Conservation (phyloP, 2,329 filamentous ascomycete genomes). For the Diplodia scrobiculata region DNA sequence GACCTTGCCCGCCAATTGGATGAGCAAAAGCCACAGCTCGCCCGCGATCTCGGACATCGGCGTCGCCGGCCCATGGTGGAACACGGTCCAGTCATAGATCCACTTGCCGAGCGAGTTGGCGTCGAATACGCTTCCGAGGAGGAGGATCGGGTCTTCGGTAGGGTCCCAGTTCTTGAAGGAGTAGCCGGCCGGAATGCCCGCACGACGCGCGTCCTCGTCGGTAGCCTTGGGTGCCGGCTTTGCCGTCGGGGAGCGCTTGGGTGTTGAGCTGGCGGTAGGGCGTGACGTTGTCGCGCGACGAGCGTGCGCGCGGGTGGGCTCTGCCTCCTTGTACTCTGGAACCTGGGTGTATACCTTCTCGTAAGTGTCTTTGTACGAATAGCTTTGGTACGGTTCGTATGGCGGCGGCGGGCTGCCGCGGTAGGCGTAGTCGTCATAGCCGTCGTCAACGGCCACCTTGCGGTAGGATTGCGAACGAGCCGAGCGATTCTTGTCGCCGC, state of each 20-base stretch:
- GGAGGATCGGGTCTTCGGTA: conserved; percentile 85
- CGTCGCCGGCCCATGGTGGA: conserved; percentile 76
- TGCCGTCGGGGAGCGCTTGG: conserved; percentile 39
- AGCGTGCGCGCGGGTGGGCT: conserved; percentile 51
- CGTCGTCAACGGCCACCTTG: conserved; percentile 60
- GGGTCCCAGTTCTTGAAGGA: conserved; percentile 99
- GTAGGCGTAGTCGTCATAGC: conserved; percentile 47
- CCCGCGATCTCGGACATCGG: conserved; percentile 89
- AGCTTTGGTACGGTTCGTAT: conserved; percentile 56
- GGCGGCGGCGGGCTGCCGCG: conserved; percentile 53
- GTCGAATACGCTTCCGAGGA: conserved; percentile 94
- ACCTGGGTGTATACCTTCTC: conserved; percentile 53
- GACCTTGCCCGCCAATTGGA: conserved; percentile 90
- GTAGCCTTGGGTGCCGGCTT: conserved; percentile 52
- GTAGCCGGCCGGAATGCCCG: conserved; percentile 81
- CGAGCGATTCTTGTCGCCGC: conserved; percentile 53
- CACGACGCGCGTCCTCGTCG: conserved; percentile 64
- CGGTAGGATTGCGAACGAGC: conserved; percentile 59
- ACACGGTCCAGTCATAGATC: conserved; percentile 99
- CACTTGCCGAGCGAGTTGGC: conserved; percentile 97
- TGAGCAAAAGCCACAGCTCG: conserved; percentile 91
- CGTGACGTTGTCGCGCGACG: conserved; percentile 58
- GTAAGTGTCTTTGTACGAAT: conserved; percentile 58
- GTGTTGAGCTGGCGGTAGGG: conserved; percentile 46
- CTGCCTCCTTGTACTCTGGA: conserved; percentile 49